Base-by-base conservation (phyloP, 768 basidiomycete species). In the Lactarius deliciosus region DNA sequence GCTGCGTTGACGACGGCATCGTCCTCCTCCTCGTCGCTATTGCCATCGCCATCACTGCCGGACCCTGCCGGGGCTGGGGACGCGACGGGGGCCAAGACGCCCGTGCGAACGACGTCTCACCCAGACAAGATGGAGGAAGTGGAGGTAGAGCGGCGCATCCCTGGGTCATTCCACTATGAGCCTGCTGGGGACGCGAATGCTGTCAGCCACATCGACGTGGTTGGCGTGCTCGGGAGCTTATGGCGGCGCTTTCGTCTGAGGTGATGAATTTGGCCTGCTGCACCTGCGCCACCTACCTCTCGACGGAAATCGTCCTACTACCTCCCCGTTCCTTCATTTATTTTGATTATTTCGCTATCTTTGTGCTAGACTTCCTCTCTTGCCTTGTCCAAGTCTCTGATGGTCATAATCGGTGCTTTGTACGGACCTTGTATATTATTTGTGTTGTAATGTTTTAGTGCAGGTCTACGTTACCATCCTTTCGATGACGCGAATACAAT, bases 181-280 rank as follows among this genome's bases (percentile, higher is more conserved):
- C 16, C 15, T 16, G 5, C 15, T 3, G 22, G 5, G 5, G 34
- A 28, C 2, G 36, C 8, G n/a, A n/a, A 28, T 62, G 38, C 43
- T 2, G 22, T 2, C 1, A 50, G 25, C n/a, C 41, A 15, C 5
- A 11, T 2, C 28, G 64, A 65, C 54, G 38, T 45, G 7, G 15
- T 67, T 8, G 20, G 25, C 9, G 5, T 67, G 43, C 61, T 67
- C 4, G 61, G 45, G 10, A 56, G 61, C 36, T 9, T 69, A 25
- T 69, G 68, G 68, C 50, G 45, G 34, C 68, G 68, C 61, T 63
- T 69, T 53, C 61, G 50, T 25, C 34, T 63, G 34, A 53, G 34
- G 22, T 6, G 32, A 45, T 65, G 41, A 2, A 61, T 32, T 13
- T 22, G 36, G 45, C 10, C n/a, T 10, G 10, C 45, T 47, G 40